phyloP scores from a whole-genome alignment of 2,329 filamentous ascomycete species.

The Talaromyces sp. region DNA sequence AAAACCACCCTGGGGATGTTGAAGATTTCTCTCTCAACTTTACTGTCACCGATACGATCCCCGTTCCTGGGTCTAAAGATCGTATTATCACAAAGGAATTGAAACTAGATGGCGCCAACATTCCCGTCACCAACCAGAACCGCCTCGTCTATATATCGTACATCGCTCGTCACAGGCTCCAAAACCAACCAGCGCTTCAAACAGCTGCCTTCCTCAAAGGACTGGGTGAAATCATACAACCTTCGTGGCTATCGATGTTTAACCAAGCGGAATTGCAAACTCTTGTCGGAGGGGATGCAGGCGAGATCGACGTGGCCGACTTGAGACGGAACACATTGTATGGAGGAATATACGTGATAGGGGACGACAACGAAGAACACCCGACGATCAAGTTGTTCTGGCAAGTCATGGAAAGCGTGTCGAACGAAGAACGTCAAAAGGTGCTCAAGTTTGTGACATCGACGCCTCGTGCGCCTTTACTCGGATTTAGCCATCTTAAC shows the following conservation, averaged over 20 bases:
- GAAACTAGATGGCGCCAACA: slow-evolving; percentile 69
- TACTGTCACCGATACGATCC: slow-evolving; percentile 70
- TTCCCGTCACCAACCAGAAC: slow-evolving; percentile 83
- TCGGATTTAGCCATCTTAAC: slow-evolving; percentile 81
- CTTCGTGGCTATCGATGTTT: slow-evolving; percentile 96
- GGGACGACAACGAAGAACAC: slow-evolving; percentile 84
- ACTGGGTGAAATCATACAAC: slow-evolving; percentile 80
- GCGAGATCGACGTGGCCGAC: slow-evolving; percentile 81
- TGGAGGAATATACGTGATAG: slow-evolving; percentile 80
- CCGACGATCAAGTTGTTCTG: slow-evolving; percentile 83
- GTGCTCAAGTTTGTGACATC: slow-evolving; percentile 95
- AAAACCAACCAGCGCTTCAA: slow-evolving; percentile 72
- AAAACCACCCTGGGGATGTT: slow-evolving; percentile 79
- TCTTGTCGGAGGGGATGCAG: slow-evolving; percentile 80
- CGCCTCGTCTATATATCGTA: slow-evolving; percentile 90
- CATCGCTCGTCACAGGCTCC: slow-evolving; percentile 80
- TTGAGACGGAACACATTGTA: slow-evolving; percentile 79
- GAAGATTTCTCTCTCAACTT: slow-evolving; percentile 80
- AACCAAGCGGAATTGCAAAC: slow-evolving; percentile 94
- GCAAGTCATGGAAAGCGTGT: slow-evolving; percentile 74
- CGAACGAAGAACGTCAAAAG: slow-evolving; percentile 71
- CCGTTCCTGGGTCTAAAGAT: slow-evolving; percentile 47
- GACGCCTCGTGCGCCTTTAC: slow-evolving; percentile 79
- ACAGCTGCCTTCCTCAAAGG: slow-evolving; percentile 84
- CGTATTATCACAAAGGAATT: slow-evolving; percentile 69